A percentile compares a stretch with the other conserved stretches of the same genome.
Conservation (phyloP, 1,139 yeast species). For the Suhomyces anneliseae region DNA sequence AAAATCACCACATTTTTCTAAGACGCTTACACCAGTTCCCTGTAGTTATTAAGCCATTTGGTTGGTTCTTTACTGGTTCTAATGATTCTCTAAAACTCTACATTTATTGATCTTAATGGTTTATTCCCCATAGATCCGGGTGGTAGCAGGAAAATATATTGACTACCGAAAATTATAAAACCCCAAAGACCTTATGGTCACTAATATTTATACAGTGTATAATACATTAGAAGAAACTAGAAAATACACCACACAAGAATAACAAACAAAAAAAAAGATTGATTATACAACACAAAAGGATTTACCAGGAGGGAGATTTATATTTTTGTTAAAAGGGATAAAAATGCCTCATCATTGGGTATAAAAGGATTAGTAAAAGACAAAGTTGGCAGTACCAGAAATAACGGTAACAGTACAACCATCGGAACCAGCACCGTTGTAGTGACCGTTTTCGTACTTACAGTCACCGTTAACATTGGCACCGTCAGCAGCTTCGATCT, state of each 20-base stretch:
- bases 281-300: too few relatives aligned
- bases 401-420: constrained; percentile 79
- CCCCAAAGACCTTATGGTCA: constrained; percentile 1
- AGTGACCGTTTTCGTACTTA: constrained; percentile 61
- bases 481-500: constrained; percentile 60
- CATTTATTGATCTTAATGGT: too few relatives aligned
- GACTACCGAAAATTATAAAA: constrained; percentile 2
- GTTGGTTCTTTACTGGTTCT: too few relatives aligned
- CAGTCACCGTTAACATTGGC: constrained; percentile 61
- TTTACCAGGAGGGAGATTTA: too few relatives aligned
- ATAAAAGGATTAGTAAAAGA: constrained; percentile 47
- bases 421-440: constrained; percentile 62
- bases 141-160: background rate
- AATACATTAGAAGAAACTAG: constrained; percentile 9
- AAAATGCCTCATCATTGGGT: background rate
- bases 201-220: constrained; percentile 5
- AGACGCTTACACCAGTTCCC: too few relatives aligned
- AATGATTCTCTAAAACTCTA: too few relatives aligned
- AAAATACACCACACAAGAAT: constrained; percentile 8
- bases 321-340: too few relatives aligned
- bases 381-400: constrained; percentile 67
- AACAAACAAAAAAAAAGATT: constrained; percentile 3
- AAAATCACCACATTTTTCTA: too few relatives aligned
- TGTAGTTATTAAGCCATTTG: too few relatives aligned
- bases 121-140: too few relatives aligned